Conservation (phyloP, 2,329 filamentous ascomycete genomes). For the Verticillium nubilum region DNA sequence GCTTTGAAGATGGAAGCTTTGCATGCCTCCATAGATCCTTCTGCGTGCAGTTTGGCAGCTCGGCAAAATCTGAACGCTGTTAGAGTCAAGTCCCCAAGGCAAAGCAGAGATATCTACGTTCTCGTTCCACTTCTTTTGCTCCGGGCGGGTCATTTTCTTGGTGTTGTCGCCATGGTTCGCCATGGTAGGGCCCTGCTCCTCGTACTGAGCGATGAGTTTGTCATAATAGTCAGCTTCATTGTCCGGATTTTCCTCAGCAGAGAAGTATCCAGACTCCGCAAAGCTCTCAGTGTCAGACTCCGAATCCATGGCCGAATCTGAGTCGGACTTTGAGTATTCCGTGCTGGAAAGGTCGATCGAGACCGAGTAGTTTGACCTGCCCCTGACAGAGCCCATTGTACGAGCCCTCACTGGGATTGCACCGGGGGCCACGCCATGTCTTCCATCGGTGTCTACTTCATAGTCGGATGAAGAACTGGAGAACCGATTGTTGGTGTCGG, state of each 20-base stretch:
- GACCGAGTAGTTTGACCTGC: no score
- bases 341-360: no score
- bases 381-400: no score
- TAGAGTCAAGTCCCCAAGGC: conserved; percentile 2
- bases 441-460: no score
- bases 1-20: conserved; percentile 14
- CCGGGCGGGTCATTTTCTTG: no score
- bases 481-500: no score
- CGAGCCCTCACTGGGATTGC: no score
- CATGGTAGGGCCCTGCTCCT: conserved; percentile 10
- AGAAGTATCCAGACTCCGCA: conserved; percentile 13
- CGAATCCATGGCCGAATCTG: neutral
- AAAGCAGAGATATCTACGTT: conserved; percentile 9
- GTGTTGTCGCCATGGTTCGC: conserved; percentile 14
- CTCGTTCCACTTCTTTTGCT: conserved; percentile 10
- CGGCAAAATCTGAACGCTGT: conserved; percentile 10
- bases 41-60: conserved; percentile 4
- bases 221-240: conserved; percentile 10
- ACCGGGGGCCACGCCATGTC: no score
- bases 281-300: no score
- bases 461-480: no score
- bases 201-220: conserved; percentile 11
- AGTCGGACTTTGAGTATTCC: neutral
- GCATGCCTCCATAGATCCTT: conserved; percentile 5
- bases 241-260: neutral